Evolutionary conservation across 331 rosid species (phyloP), one percentile per base, ranked within the genome.

Genomic region (Rhamnella rubrinervis): DNA sequence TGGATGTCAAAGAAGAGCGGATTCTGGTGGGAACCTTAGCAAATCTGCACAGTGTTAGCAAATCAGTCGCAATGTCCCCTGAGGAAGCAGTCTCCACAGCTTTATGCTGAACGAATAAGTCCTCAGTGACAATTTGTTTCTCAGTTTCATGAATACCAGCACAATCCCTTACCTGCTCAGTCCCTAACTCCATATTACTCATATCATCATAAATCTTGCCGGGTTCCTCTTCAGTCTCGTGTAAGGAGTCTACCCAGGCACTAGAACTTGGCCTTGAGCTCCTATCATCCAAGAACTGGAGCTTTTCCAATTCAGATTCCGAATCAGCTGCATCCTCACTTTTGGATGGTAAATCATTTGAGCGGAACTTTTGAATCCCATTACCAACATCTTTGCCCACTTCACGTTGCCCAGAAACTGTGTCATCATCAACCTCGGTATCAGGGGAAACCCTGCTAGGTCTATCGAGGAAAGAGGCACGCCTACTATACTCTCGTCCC

Each of bases 1-100:
- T 93, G 55, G 65, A 65, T 4, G 76, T 57, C 81, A 84, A 71
- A 46, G 92, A 82, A 55, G 97, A 85, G 62, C 98, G 97, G 1
- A 68, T 87, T 78, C 75, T 88, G 20, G 98, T 90, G 66, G 98
- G 98, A 59, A 88, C 89, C 89, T 88, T 90, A 37, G 85, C 82
- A 74, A 82, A 88, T 65, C 85, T 86, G 77, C 93, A 86, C 0
- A 85, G 72, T 12, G 88, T 82, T 57, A 88, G 81, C 41, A 90
- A 83, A 85, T 90, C 89, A 70, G 80, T 71, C 47, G 71, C 76
- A 72, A 4, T 81, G 70, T 73, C 72, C 61, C 73, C 69, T 23
- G 81, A 74, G 72, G 73, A 56, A 75, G 65, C 78, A 55, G 63
- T 73, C 66, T 81, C 90, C 58, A 61, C 77, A 73, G 71, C 85